Conservation (phyloP, 2,329 filamentous ascomycete genomes). For the Monosporascus sp. region DNA sequence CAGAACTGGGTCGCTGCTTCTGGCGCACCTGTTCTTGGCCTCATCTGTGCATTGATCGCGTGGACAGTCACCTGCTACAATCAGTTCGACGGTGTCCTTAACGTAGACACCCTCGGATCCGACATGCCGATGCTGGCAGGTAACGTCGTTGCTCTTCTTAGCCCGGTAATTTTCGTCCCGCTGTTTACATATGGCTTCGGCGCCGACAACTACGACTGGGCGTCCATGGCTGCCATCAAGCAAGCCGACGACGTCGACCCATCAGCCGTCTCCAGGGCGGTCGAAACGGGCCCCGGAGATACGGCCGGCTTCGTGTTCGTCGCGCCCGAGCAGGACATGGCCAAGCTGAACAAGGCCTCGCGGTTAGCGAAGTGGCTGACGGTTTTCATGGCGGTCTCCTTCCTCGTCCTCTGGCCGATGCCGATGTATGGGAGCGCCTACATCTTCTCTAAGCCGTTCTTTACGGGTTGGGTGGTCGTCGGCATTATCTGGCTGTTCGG, state of each 20-base stretch:
- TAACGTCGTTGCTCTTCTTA: slow-evolving; percentile 41
- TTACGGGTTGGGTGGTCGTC: slow-evolving; percentile 71
- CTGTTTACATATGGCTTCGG: slow-evolving; percentile 8
- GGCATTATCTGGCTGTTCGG: slow-evolving; percentile 75
- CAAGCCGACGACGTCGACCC: slow-evolving; percentile 6
- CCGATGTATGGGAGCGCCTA: slow-evolving; percentile 25
- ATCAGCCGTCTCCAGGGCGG: neutral
- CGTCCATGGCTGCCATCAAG: slow-evolving; percentile 21
- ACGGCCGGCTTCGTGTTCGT: neutral
- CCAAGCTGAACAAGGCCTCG: slow-evolving; percentile 7
- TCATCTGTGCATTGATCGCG: slow-evolving; percentile 61
- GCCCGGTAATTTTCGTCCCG: slow-evolving; percentile 13
- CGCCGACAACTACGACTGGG: slow-evolving; percentile 10
- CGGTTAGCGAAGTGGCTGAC: slow-evolving; percentile 31
- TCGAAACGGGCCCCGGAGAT: slow-evolving; percentile 40
- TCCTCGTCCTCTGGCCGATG: slow-evolving; percentile 26
- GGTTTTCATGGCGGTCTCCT: slow-evolving; percentile 57
- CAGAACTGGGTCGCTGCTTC: slow-evolving; percentile 43
- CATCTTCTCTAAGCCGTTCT: slow-evolving; percentile 49
- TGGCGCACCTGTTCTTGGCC: slow-evolving; percentile 61
- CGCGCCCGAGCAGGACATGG: slow-evolving; percentile 6
- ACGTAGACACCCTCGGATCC: slow-evolving; percentile 67
- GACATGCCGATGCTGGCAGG: slow-evolving; percentile 86
- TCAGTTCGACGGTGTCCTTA: slow-evolving; percentile 58
- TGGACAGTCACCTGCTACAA: slow-evolving; percentile 73